phyloP scores from a whole-genome alignment of 2,329 filamentous ascomycete species.

The Aspergillus terreus region DNA sequence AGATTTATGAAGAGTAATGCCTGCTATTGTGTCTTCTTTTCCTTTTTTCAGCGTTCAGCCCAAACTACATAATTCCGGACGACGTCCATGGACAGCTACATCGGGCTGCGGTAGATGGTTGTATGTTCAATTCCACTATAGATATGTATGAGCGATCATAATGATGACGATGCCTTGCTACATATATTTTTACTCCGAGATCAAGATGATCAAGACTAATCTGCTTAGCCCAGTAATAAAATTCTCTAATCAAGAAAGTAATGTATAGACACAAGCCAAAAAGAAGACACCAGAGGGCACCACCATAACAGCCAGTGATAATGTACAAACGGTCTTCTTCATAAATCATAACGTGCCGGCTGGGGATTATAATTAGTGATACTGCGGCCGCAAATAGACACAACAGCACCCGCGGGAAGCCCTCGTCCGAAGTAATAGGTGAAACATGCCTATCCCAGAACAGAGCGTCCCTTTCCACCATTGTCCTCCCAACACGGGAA shows the following conservation, averaged over 20 bases:
- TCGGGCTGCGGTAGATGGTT: too few species aligned
- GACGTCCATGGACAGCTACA: too few species aligned
- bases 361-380: conserved; percentile 6
- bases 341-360: conserved; percentile 10
- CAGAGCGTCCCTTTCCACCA: too few species aligned
- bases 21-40: not conserved
- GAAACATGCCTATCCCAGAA: too few species aligned
- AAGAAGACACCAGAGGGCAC: conserved; percentile 2
- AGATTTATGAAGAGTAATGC: conserved; percentile 67
- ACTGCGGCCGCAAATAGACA: conserved; percentile 4
- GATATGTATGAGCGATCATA: not conserved
- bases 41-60: not conserved
- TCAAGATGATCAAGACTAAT: not conserved
- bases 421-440: not conserved
- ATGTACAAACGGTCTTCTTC: conserved; percentile 9
- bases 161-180: not conserved
- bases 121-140: not conserved
- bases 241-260: not conserved
- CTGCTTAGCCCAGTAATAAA: not conserved
- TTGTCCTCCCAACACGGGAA: too few species aligned
- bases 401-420: not conserved
- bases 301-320: conserved; percentile 1
- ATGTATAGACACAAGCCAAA: conserved; percentile 10
- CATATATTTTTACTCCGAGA: not conserved
- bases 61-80: conserved; percentile 7